Percentiles rank a stretch among this genome's conserved stretches.
Evolutionary conservation across 2,329 filamentous ascomycete genomes (phyloP).

Genomic region (Botrytis pseudocinerea): DNA sequence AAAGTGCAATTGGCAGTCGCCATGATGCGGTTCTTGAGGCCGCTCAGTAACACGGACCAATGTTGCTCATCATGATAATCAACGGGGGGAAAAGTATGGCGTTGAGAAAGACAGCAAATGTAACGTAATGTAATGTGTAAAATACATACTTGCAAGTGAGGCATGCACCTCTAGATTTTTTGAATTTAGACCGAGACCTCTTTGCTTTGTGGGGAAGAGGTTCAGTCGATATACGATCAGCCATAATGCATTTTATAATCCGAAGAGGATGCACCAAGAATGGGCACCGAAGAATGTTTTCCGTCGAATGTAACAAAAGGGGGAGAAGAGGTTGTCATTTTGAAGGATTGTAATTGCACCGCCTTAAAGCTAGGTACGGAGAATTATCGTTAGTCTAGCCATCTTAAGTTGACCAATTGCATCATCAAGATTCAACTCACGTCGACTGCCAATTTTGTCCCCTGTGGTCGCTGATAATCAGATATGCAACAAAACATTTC

Average conservation of each 20-base stretch:
- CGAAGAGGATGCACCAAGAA: not conserved
- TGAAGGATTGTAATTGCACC: not conserved
- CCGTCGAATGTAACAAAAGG: not conserved
- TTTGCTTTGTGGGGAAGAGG: not conserved
- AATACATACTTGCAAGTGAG: slow-evolving; percentile 21
- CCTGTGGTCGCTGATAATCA: not conserved
- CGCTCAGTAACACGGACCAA: slow-evolving; percentile 97
- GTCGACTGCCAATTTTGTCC: not conserved
- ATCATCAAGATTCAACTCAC: not conserved
- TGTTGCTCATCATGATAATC: slow-evolving; percentile 71
- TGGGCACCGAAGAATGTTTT: not conserved
- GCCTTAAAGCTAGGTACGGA: not conserved
- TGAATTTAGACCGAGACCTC: slow-evolving; percentile 16
- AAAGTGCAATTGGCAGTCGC: slow-evolving; percentile 71
- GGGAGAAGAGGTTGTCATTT: not conserved
- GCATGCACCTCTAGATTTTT: slow-evolving; percentile 18
- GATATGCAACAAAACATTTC: slow-evolving; percentile 6
- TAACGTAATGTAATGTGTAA: too few species aligned
- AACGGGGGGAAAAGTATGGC: not conserved
- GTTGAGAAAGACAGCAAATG: not conserved
- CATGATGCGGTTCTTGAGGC: slow-evolving; percentile 86
- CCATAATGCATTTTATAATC: slow-evolving; percentile 15
- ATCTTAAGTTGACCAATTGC: not conserved
- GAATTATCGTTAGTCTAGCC: not conserved
- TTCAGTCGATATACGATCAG: not conserved